These are phyloP conservation scores for Noccaea bulbosa DNA, from an alignment of 345 rosid genomes.

Conservation along the genomic window DNA sequence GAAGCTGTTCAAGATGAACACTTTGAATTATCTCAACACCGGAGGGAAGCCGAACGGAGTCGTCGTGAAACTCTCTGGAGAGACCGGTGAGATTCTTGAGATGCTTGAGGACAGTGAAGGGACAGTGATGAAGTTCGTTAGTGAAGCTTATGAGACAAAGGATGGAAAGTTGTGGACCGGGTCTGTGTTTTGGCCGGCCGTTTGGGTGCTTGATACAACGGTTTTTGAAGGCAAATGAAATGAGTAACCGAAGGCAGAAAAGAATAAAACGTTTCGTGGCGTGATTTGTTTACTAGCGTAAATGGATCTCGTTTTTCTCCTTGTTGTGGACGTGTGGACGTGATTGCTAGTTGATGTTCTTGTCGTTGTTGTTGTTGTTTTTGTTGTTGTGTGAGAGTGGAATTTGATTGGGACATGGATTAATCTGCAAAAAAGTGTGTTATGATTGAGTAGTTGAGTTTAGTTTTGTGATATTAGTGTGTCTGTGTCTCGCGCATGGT, in stretches of 20 bases:
- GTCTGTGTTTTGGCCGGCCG: slow-evolving; percentile 56
- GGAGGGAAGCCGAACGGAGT: slow-evolving; percentile 63
- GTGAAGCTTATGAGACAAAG: slow-evolving; percentile 70
- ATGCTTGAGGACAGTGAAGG: slow-evolving; percentile 58
- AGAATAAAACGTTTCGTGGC: neutral
- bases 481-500: no score
- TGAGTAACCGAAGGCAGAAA: slow-evolving; percentile 1
- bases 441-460: no score
- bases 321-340: neutral
- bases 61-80: slow-evolving; percentile 52
- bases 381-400: no score
- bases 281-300: slow-evolving; percentile 1
- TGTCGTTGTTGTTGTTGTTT: no score
- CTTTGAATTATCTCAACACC: slow-evolving; percentile 45
- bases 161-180: slow-evolving; percentile 65
- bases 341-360: no score
- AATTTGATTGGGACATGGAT: no score
- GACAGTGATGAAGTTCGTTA: slow-evolving; percentile 51
- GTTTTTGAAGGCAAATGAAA: slow-evolving; percentile 23
- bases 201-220: slow-evolving; percentile 47
- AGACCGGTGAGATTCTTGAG: slow-evolving; percentile 56
- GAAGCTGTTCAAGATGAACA: slow-evolving; percentile 47
- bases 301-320: slow-evolving; percentile 10
- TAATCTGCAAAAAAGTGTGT: no score
- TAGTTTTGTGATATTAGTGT: no score